phyloP scores from a whole-genome alignment of 192 early-diverging fungal genomes.

The Globomyces pollinis-pini region DNA sequence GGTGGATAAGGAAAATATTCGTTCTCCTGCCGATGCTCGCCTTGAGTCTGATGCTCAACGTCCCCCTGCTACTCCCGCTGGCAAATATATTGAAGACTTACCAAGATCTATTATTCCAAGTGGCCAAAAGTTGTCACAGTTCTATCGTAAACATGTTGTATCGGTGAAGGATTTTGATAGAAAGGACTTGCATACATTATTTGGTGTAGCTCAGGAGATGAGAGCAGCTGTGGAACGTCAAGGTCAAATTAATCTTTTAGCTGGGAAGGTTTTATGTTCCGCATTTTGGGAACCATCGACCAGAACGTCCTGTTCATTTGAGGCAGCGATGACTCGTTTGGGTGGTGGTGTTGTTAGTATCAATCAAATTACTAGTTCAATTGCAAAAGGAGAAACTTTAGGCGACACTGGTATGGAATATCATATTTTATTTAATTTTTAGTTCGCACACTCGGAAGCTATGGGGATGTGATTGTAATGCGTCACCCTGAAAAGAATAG shows the following conservation, averaged over 20 bases:
- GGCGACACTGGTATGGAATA: slow-evolving; percentile 79
- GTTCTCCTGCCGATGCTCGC: background rate
- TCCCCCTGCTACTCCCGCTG: background rate
- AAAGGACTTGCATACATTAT: slow-evolving; percentile 87
- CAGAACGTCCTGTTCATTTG: slow-evolving; percentile 87
- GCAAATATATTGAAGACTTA: slow-evolving; percentile 6
- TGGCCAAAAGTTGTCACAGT: slow-evolving; percentile 23
- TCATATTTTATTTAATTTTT: slow-evolving; percentile 2
- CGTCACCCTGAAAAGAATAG: slow-evolving; percentile 89
- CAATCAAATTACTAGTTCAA: slow-evolving; percentile 74
- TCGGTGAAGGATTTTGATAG: slow-evolving; percentile 86
- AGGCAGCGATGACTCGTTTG: slow-evolving; percentile 88
- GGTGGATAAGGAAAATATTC: background rate
- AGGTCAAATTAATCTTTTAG: slow-evolving; percentile 74
- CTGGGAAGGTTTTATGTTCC: slow-evolving; percentile 85
- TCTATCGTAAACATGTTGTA: slow-evolving; percentile 90
- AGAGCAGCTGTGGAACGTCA: slow-evolving; percentile 85
- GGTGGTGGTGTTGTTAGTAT: slow-evolving; percentile 86
- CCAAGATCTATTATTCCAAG: background rate
- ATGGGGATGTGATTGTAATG: slow-evolving; percentile 87
- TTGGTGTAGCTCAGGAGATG: slow-evolving; percentile 96
- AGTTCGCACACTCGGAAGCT: slow-evolving; percentile 85
- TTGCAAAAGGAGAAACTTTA: slow-evolving; percentile 92
- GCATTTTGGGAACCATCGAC: slow-evolving; percentile 98
- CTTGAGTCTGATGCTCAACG: background rate